phyloP scores from a whole-genome alignment of 2,329 filamentous ascomycete genomes.

The Chaetomiaceae sp. region DNA sequence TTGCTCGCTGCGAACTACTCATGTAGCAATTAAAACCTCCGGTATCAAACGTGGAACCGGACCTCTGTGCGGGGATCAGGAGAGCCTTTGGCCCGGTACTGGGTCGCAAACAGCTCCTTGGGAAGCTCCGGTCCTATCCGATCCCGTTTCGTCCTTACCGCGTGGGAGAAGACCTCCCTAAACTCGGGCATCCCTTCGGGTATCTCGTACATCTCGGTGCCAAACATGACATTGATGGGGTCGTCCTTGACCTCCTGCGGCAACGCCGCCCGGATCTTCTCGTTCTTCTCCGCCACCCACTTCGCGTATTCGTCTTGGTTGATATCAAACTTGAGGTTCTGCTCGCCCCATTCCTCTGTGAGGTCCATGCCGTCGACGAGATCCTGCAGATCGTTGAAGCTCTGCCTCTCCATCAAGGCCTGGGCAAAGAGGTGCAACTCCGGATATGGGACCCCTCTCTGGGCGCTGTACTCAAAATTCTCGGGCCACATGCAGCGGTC shows the following conservation, averaged over 20 bases:
- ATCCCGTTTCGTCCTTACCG: background rate
- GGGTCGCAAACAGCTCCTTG: background rate
- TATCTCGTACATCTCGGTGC: background rate
- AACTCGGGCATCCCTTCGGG: background rate
- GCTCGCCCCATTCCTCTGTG: conserved; percentile 2
- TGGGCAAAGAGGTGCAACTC: conserved; percentile 3
- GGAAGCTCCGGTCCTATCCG: background rate
- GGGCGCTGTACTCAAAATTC: conserved; percentile 3
- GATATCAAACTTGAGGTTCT: background rate
- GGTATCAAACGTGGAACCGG: background rate
- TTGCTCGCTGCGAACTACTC: no score
- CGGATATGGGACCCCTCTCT: background rate
- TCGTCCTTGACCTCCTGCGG: background rate
- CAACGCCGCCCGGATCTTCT: background rate
- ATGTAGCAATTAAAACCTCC: no score
- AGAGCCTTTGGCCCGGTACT: background rate
- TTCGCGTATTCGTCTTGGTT: background rate
- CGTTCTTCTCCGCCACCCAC: background rate
- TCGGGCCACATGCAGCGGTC: background rate
- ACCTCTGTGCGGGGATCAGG: background rate
- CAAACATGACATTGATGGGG: background rate
- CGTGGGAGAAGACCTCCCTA: background rate
- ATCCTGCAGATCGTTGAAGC: background rate
- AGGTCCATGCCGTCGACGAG: conserved; percentile 10
- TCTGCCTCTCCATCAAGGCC: background rate